Conservation (phyloP, 352 stramenopile genomes). For the Phytophthora citricola region DNA sequence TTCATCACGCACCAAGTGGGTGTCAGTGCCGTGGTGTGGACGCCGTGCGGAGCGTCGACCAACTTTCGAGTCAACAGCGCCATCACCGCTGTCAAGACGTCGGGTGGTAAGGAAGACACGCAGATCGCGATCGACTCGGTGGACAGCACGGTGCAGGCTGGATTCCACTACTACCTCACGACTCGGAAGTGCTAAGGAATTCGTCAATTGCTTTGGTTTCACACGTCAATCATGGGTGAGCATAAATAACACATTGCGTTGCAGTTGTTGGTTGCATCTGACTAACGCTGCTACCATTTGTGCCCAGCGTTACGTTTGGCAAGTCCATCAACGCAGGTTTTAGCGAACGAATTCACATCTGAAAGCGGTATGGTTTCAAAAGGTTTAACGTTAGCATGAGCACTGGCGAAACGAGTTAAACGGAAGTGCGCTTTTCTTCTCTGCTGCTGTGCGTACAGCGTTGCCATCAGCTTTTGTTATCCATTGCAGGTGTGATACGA, state of each 20-base stretch:
- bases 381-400: background rate
- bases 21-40: slow-evolving; percentile 58
- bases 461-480: background rate
- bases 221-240: slow-evolving; percentile 8
- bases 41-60: slow-evolving; percentile 50
- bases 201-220: background rate
- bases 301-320: slow-evolving; percentile 1
- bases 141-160: slow-evolving; percentile 52
- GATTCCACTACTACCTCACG: slow-evolving; percentile 61
- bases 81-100: slow-evolving; percentile 46
- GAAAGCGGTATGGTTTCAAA: slow-evolving; percentile 5
- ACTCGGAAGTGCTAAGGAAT: slow-evolving; percentile 30
- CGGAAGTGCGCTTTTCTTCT: background rate
- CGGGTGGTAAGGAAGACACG: slow-evolving; percentile 38
- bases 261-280: slow-evolving; percentile 1
- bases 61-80: slow-evolving; percentile 65
- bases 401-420: slow-evolving; percentile 16
- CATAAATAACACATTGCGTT: slow-evolving; percentile 17
- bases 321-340: background rate
- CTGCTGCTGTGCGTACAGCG: slow-evolving; percentile 1
- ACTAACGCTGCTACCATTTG: background rate
- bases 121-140: slow-evolving; percentile 62
- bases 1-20: slow-evolving; percentile 56
- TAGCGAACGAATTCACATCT: background rate
- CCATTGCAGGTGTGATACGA: background rate